Conservation (phyloP, 495 filamentous ascomycete species). For the Acidomyces sp. region DNA sequence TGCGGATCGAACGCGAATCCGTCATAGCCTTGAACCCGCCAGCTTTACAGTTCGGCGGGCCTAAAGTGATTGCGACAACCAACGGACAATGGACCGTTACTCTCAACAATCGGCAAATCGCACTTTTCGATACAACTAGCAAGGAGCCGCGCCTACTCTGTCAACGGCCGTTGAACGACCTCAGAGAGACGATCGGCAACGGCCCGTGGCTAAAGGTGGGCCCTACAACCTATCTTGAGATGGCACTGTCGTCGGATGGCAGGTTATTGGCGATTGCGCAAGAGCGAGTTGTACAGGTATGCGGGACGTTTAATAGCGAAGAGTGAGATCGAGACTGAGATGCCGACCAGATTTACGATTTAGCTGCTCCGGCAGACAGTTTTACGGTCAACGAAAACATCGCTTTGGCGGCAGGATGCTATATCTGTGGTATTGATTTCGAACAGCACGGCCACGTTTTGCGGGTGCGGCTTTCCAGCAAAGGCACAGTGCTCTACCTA, state of each 20-base stretch:
- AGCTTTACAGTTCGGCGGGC: neutral
- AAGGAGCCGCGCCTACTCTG: neutral
- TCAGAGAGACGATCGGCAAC: slow-evolving; percentile 10
- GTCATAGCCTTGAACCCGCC: neutral
- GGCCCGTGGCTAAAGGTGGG: slow-evolving; percentile 16
- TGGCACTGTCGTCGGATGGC: slow-evolving; percentile 13
- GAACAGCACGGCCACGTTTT: slow-evolving; percentile 12
- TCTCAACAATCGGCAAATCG: slow-evolving; percentile 10
- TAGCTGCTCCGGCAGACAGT: slow-evolving; percentile 6
- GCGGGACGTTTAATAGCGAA: too few relatives aligned
- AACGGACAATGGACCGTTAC: slow-evolving; percentile 8
- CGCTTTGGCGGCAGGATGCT: slow-evolving; percentile 10
- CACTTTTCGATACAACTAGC: slow-evolving; percentile 11
- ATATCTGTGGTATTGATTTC: slow-evolving; percentile 17
- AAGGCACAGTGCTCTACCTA: slow-evolving; percentile 17
- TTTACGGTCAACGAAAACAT: slow-evolving; percentile 9
- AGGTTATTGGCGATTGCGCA: slow-evolving; percentile 15
- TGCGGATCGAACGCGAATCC: neutral
- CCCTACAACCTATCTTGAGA: slow-evolving; percentile 3
- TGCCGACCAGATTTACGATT: slow-evolving; percentile 17
- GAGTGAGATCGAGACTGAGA: too few relatives aligned
- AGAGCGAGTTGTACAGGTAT: too few relatives aligned
- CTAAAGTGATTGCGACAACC: neutral
- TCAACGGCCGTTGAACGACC: slow-evolving; percentile 14
- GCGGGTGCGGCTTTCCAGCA: slow-evolving; percentile 10